phyloP scores from a whole-genome alignment of 768 basidiomycete species.

The Melanogaster broomeanus region DNA sequence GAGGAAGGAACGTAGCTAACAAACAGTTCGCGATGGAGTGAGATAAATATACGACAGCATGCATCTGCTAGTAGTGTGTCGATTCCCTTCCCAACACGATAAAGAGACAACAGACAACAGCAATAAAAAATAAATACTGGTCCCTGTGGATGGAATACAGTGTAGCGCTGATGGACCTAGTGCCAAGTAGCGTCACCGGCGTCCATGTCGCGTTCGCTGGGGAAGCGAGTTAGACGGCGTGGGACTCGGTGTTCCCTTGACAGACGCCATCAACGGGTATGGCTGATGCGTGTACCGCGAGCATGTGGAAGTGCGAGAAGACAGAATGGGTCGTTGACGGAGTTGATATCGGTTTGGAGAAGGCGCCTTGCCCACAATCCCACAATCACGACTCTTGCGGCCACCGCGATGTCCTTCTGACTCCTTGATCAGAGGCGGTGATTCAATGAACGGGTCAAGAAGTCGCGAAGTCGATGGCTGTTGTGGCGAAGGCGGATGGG shows the following conservation, averaged over 20 bases:
- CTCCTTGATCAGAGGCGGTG: conserved; percentile 9
- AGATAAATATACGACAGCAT: background rate
- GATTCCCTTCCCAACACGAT: conserved; percentile 8
- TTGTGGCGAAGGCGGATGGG: conserved; percentile 5
- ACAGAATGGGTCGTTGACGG: conserved; percentile 26
- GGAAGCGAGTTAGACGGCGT: conserved; percentile 13
- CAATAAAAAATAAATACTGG: conserved; percentile 37
- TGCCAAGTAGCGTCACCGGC: background rate
- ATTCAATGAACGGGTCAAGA: conserved; percentile 7
- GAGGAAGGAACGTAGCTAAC: background rate
- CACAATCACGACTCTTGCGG: conserved; percentile 12
- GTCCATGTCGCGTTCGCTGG: conserved; percentile 5
- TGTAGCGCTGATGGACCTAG: background rate
- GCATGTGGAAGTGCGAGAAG: conserved; percentile 13
- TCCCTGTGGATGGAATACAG: background rate
- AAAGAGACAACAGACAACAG: conserved; percentile 36
- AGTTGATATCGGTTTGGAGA: conserved; percentile 29
- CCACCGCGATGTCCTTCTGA: conserved; percentile 1
- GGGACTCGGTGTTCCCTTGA: conserved; percentile 10
- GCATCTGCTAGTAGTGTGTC: conserved; percentile 3
- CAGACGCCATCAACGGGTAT: conserved; percentile 2
- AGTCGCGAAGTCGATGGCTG: conserved; percentile 7
- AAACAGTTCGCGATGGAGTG: background rate
- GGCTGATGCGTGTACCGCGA: conserved; percentile 20
- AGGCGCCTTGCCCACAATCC: background rate